Percentiles rank a stretch among this genome's conserved stretches.
These are phyloP conservation scores for Aleurites moluccanus DNA, from an alignment of 441 rosid genomes.

Conservation along the genomic window DNA sequence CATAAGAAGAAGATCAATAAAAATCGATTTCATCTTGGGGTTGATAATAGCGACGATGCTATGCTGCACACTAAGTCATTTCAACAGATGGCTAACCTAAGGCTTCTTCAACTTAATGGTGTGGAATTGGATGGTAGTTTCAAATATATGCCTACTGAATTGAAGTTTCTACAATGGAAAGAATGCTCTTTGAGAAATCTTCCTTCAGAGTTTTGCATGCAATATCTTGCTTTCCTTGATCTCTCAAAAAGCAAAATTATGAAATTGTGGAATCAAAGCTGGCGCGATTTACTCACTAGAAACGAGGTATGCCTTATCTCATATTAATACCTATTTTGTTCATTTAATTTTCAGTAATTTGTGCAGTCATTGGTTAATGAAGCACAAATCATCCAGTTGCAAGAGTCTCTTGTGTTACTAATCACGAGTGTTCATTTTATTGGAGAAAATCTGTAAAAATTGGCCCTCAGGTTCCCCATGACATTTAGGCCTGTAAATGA, in stretches of 20 bases:
- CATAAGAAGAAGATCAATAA: constrained; percentile 15
- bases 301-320: constrained; percentile 34
- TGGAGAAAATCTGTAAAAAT: too few species aligned
- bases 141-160: constrained; percentile 40
- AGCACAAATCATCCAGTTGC: too few species aligned
- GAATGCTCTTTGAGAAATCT: constrained; percentile 50
- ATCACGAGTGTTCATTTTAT: too few species aligned
- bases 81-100: constrained; percentile 42
- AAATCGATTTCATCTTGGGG: constrained; percentile 6
- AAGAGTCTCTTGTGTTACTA: too few species aligned
- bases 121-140: constrained; percentile 48
- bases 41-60: background rate
- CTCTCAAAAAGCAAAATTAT: constrained; percentile 64
- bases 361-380: too few species aligned
- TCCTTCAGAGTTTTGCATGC: constrained; percentile 37
- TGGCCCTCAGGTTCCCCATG: too few species aligned
- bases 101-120: constrained; percentile 60
- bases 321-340: too few species aligned
- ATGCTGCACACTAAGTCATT: constrained; percentile 34
- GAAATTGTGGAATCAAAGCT: constrained; percentile 23
- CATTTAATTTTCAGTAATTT: too few species aligned
- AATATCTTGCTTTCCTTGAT: constrained; percentile 57
- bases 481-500: too few species aligned
- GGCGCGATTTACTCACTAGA: too few species aligned
- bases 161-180: constrained; percentile 74